A percentile compares a stretch with the other conserved stretches of the same genome.
Conservation (phyloP, 163 green algal genomes). For the Chlamydomonas reinhardtii region DNA sequence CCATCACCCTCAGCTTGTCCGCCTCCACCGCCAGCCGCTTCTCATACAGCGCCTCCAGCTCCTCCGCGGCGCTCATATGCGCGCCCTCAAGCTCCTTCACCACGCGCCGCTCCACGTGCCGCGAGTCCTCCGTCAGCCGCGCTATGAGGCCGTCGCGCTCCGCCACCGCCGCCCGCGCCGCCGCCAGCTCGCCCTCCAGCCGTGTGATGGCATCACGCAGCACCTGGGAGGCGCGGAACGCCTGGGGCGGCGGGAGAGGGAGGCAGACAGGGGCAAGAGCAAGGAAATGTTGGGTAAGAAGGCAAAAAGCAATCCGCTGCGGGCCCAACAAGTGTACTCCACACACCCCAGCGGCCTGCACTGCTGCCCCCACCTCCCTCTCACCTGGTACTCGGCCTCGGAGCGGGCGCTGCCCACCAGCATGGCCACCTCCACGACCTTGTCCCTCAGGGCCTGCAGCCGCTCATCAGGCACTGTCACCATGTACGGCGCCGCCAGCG, state of each 20-base stretch:
- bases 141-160: slow-evolving; percentile 17
- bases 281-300: too few species aligned
- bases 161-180: background rate
- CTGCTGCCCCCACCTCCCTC: background rate
- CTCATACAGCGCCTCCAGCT: slow-evolving; percentile 72
- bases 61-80: slow-evolving; percentile 66
- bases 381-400: slow-evolving; percentile 67
- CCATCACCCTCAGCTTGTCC: slow-evolving; percentile 27
- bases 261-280: background rate
- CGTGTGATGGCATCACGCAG: slow-evolving; percentile 49
- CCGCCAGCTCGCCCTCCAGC: slow-evolving; percentile 51
- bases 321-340: too few species aligned
- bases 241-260: slow-evolving; percentile 15
- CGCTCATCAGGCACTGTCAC: slow-evolving; percentile 45
- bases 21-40: slow-evolving; percentile 58
- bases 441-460: slow-evolving; percentile 44
- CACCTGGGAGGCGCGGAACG: slow-evolving; percentile 56
- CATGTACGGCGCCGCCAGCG: background rate
- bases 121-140: background rate
- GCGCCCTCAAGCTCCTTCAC: slow-evolving; percentile 60
- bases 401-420: slow-evolving; percentile 26
- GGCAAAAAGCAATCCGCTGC: too few species aligned
- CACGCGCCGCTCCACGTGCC: background rate
- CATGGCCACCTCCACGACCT: slow-evolving; percentile 41
- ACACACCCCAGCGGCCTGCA: background rate